Evolutionary conservation across 805 yeast genomes (phyloP).

Genomic region (Wickerhamiella kurtzmanii): DNA sequence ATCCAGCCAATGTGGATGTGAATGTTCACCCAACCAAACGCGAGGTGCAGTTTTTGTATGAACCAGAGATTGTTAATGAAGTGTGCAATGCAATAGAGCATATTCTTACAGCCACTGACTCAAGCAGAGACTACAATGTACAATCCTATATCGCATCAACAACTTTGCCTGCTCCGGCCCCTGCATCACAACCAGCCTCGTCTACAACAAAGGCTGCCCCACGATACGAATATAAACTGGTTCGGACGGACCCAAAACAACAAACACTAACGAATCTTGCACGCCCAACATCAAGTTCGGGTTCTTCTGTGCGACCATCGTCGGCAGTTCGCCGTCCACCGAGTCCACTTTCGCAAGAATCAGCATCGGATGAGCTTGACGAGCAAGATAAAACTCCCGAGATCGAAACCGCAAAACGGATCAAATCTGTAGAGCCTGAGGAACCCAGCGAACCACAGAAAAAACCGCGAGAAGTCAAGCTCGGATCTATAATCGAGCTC

Average conservation of each 20-base stretch:
- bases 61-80: slow-evolving; percentile 66
- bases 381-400: background rate
- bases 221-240: slow-evolving; percentile 47
- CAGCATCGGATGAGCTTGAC: too few species aligned
- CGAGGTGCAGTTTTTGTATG: slow-evolving; percentile 75
- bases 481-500: slow-evolving; percentile 36
- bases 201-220: background rate
- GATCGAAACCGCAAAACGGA: background rate
- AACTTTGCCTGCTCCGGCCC: slow-evolving; percentile 25
- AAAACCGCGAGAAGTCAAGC: slow-evolving; percentile 8
- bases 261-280: slow-evolving; percentile 31
- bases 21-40: slow-evolving; percentile 93
- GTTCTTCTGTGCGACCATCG: background rate
- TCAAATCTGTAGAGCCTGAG: background rate
- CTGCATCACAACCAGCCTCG: background rate
- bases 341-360: too few species aligned
- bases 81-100: slow-evolving; percentile 39
- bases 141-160: slow-evolving; percentile 32
- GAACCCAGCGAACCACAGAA: too few species aligned
- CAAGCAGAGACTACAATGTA: slow-evolving; percentile 53
- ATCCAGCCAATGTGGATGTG: slow-evolving; percentile 68
- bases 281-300: background rate
- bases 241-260: slow-evolving; percentile 60
- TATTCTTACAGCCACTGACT: slow-evolving; percentile 43
- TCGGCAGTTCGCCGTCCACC: background rate